Evolutionary conservation across 768 basidiomycete genomes (phyloP).

Genomic region (Kwoniella dejecticola): DNA sequence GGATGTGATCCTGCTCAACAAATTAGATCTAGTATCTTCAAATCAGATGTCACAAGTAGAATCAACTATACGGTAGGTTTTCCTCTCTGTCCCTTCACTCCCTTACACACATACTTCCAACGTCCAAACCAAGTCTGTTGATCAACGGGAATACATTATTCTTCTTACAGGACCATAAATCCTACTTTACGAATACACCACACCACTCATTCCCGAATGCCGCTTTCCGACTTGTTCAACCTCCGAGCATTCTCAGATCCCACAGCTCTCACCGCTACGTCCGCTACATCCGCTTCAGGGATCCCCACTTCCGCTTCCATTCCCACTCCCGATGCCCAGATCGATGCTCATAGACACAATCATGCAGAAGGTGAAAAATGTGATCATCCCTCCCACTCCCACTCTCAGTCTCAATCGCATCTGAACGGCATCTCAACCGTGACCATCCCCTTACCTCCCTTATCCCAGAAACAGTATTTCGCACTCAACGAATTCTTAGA

Average conservation of each 20-base stretch:
- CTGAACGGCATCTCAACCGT: slow-evolving; percentile 73
- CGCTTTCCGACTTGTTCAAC: slow-evolving; percentile 73
- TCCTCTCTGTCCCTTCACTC: background rate
- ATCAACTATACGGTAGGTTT: slow-evolving; percentile 60
- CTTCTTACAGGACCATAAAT: slow-evolving; percentile 68
- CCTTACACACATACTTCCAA: too few relatives aligned
- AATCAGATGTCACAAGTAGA: slow-evolving; percentile 62
- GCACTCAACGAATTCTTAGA: slow-evolving; percentile 79
- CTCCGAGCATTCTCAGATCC: slow-evolving; percentile 73
- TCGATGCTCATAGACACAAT: slow-evolving; percentile 53
- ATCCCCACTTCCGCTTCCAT: too few relatives aligned
- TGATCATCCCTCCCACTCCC: slow-evolving; percentile 14
- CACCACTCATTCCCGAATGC: slow-evolving; percentile 72
- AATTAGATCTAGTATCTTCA: slow-evolving; percentile 71
- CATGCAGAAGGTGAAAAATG: slow-evolving; percentile 42
- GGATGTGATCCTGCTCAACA: slow-evolving; percentile 90
- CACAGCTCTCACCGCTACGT: slow-evolving; percentile 34
- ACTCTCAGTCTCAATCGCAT: background rate
- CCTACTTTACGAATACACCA: slow-evolving; percentile 73
- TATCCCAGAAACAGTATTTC: slow-evolving; percentile 61
- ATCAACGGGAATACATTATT: too few relatives aligned
- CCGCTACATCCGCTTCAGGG: slow-evolving; percentile 5
- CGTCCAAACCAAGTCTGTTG: too few relatives aligned
- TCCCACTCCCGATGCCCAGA: too few relatives aligned
- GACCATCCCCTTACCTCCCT: slow-evolving; percentile 67